phyloP scores from a whole-genome alignment of 495 filamentous ascomycete species.

The Podospora didyma region DNA sequence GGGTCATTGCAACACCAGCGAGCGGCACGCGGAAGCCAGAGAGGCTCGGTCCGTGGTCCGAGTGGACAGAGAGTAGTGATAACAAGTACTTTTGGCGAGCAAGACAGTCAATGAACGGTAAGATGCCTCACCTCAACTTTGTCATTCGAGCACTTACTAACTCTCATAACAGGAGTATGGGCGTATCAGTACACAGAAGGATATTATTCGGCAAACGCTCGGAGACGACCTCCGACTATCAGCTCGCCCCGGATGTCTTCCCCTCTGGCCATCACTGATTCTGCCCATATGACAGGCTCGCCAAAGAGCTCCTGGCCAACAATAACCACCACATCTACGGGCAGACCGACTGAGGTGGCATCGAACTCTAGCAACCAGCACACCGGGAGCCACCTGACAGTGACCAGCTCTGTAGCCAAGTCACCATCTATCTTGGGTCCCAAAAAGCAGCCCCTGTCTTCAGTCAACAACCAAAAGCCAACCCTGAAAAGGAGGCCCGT shows the following conservation, averaged over 20 bases:
- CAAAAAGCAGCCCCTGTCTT: no score
- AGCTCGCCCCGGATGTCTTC: neutral
- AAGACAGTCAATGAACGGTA: slow-evolving; percentile 9
- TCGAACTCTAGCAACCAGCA: slow-evolving; percentile 3
- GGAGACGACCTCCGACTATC: neutral
- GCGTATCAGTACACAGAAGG: slow-evolving; percentile 9
- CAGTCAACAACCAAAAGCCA: no score
- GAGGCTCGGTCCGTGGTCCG: slow-evolving; percentile 8
- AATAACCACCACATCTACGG: slow-evolving; percentile 16
- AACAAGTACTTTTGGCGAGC: slow-evolving; percentile 15
- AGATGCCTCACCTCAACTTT: neutral
- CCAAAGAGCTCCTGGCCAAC: slow-evolving; percentile 16
- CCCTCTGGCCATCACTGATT: neutral
- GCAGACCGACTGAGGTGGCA: slow-evolving; percentile 5
- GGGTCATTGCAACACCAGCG: neutral
- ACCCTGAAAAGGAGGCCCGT: no score
- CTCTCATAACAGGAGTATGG: slow-evolving; percentile 2
- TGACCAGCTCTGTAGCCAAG: no score
- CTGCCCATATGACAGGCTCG: neutral
- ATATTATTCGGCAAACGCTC: neutral
- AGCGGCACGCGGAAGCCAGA: slow-evolving; percentile 3
- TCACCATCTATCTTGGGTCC: no score
- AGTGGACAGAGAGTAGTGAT: slow-evolving; percentile 11
- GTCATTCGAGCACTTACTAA: neutral
- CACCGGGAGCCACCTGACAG: neutral